Percentiles rank a stretch among this genome's conserved stretches.
Conservation (phyloP, 768 basidiomycete genomes). For the Leccinum imitatum region DNA sequence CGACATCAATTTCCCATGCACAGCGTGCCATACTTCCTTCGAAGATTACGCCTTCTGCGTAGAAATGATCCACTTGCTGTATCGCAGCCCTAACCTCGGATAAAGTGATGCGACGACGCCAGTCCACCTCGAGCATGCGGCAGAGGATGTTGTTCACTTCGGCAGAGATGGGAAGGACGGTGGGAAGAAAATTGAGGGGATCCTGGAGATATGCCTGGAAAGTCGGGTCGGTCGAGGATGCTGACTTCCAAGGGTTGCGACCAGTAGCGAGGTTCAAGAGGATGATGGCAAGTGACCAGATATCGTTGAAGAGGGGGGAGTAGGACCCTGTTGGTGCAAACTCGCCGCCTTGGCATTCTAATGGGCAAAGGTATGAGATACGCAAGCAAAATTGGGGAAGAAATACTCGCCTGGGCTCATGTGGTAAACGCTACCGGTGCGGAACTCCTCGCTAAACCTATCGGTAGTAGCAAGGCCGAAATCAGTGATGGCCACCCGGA, state of each 20-base stretch:
- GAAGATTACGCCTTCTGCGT: conserved; percentile 72
- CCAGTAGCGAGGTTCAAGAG: conserved; percentile 94
- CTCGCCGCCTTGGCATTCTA: conserved; percentile 84
- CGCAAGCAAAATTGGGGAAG: conserved; percentile 9
- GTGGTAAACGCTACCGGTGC: conserved; percentile 97
- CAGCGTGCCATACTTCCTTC: conserved; percentile 80
- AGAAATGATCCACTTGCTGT: conserved; percentile 60
- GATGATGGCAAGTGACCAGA: conserved; percentile 96
- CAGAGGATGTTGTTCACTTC: conserved; percentile 73
- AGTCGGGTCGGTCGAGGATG: conserved; percentile 77
- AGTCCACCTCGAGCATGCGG: conserved; percentile 72
- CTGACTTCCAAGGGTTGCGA: conserved; percentile 95
- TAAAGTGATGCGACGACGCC: conserved; percentile 49
- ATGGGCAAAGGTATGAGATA: conserved; percentile 23
- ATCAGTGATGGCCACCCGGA: conserved; percentile 84
- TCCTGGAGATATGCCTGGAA: conserved; percentile 86
- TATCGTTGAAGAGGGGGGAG: conserved; percentile 85
- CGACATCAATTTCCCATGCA: conserved; percentile 74
- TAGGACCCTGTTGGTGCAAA: conserved; percentile 67
- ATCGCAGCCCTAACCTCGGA: conserved; percentile 53
- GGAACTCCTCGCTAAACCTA: conserved; percentile 79
- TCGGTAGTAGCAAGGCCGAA: conserved; percentile 95
- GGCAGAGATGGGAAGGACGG: conserved; percentile 77
- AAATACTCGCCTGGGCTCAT: conserved; percentile 82
- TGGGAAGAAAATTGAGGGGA: conserved; percentile 76